phyloP scores from a whole-genome alignment of 2,329 filamentous ascomycete species.

The Aspergillus neoniger region DNA sequence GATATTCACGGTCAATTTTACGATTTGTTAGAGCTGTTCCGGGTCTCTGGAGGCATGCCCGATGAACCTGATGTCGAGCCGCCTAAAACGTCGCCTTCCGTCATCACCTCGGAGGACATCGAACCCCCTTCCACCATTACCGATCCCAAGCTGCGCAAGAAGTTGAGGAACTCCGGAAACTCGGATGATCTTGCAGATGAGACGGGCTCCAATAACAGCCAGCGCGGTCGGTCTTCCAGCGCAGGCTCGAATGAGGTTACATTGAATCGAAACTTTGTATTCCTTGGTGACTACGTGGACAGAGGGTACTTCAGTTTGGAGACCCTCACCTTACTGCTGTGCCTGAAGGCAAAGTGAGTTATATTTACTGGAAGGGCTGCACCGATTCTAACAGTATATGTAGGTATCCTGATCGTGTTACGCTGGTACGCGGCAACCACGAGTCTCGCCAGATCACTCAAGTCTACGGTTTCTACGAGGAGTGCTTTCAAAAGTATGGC shows the following conservation, averaged over 20 bases:
- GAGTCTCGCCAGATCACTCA: slow-evolving; percentile 77
- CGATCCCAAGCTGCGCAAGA: slow-evolving; percentile 82
- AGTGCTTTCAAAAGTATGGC: slow-evolving; percentile 75
- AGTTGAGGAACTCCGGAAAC: slow-evolving; percentile 61
- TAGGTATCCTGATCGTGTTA: slow-evolving; percentile 71
- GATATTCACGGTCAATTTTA: slow-evolving; percentile 99
- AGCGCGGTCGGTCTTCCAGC: slow-evolving; percentile 32
- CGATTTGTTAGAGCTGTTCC: slow-evolving; percentile 93
- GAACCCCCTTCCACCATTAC: slow-evolving; percentile 88
- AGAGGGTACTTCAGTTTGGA: slow-evolving; percentile 74
- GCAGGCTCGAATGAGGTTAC: slow-evolving; percentile 35
- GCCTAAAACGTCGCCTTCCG: slow-evolving; percentile 67
- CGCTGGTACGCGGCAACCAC: slow-evolving; percentile 72
- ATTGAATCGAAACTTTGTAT: slow-evolving; percentile 70
- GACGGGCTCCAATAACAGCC: slow-evolving; percentile 9
- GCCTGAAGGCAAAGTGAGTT: slow-evolving; percentile 65
- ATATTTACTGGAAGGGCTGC: background rate
- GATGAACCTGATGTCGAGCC: slow-evolving; percentile 72
- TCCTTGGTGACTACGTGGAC: slow-evolving; percentile 73
- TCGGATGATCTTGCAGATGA: slow-evolving; percentile 34
- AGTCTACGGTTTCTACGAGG: slow-evolving; percentile 77
- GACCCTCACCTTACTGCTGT: slow-evolving; percentile 71
- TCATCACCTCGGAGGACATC: slow-evolving; percentile 88
- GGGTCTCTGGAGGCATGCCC: slow-evolving; percentile 94
- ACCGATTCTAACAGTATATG: background rate